Conservation (phyloP, 2,329 filamentous ascomycete genomes). For the Monosporascus sp. region DNA sequence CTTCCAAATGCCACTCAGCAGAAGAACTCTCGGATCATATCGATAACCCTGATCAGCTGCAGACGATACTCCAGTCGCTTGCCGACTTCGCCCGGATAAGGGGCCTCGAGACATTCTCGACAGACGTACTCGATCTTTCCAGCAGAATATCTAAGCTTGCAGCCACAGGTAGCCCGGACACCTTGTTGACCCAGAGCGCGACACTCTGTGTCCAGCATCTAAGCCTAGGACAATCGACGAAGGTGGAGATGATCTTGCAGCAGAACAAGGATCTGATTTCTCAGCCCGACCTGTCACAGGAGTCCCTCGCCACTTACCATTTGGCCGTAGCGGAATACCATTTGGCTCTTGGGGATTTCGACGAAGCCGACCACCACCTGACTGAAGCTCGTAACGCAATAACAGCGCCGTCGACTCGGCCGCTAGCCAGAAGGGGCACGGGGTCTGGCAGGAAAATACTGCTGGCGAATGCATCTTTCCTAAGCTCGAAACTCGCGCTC, state of each 20-base stretch:
- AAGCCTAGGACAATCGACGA: slow-evolving; percentile 44
- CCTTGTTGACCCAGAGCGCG: slow-evolving; percentile 40
- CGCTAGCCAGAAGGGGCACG: slow-evolving; percentile 26
- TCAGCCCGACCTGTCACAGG: slow-evolving; percentile 33
- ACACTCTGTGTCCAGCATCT: slow-evolving; percentile 49
- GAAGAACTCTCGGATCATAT: slow-evolving; percentile 38
- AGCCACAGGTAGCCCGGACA: slow-evolving; percentile 27
- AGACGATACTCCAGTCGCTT: slow-evolving; percentile 45
- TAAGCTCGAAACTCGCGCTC: slow-evolving; percentile 62
- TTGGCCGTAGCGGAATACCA: slow-evolving; percentile 72
- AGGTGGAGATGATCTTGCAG: slow-evolving; percentile 49
- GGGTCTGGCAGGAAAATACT: slow-evolving; percentile 45
- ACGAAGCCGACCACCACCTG: slow-evolving; percentile 48
- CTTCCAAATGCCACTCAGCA: slow-evolving; percentile 32
- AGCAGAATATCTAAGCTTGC: slow-evolving; percentile 35
- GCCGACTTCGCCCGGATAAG: slow-evolving; percentile 47
- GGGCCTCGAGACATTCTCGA: slow-evolving; percentile 42
- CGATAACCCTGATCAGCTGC: slow-evolving; percentile 44
- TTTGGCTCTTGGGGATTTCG: slow-evolving; percentile 58
- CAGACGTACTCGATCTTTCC: slow-evolving; percentile 42
- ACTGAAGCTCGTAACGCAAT: slow-evolving; percentile 35
- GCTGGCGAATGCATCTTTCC: slow-evolving; percentile 54
- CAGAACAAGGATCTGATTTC: slow-evolving; percentile 48
- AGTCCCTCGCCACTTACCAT: slow-evolving; percentile 50
- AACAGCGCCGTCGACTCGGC: slow-evolving; percentile 18